These are phyloP conservation scores for Fusarium drepaniforme DNA, from an alignment of 2,329 filamentous ascomycete genomes.

Conservation along the genomic window DNA sequence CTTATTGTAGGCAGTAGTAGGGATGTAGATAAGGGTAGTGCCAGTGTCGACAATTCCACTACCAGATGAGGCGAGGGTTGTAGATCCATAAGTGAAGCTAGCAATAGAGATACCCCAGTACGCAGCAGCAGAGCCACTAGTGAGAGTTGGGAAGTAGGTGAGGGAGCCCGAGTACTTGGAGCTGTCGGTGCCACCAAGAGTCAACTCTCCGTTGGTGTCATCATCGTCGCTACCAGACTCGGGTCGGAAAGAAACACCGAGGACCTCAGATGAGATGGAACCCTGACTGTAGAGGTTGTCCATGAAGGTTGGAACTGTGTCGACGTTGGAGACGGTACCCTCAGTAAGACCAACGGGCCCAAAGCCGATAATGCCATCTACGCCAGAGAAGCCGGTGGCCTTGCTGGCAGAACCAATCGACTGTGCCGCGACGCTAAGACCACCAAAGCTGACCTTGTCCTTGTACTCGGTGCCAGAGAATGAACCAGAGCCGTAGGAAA, in stretches of 20 bases:
- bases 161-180: not conserved
- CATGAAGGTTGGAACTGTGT: not conserved
- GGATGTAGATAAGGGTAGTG: not conserved
- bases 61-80: not conserved
- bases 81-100: not conserved
- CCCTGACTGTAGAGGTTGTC: not conserved
- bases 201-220: not conserved
- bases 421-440: not conserved
- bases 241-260: not conserved
- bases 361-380: not conserved
- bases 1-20: not conserved
- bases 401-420: not conserved
- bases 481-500: not conserved
- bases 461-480: not conserved
- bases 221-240: not conserved
- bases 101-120: not conserved
- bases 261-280: not conserved
- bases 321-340: not conserved
- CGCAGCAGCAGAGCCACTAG: not conserved
- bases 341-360: not conserved
- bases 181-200: not conserved
- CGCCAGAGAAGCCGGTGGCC: not conserved
- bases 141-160: not conserved
- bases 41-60: not conserved
- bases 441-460: not conserved